Evolutionary conservation across 768 basidiomycete genomes (phyloP), one percentile per base, ranked within the genome.

Genomic region (Tylopilus plumbeoviolaceoides): DNA sequence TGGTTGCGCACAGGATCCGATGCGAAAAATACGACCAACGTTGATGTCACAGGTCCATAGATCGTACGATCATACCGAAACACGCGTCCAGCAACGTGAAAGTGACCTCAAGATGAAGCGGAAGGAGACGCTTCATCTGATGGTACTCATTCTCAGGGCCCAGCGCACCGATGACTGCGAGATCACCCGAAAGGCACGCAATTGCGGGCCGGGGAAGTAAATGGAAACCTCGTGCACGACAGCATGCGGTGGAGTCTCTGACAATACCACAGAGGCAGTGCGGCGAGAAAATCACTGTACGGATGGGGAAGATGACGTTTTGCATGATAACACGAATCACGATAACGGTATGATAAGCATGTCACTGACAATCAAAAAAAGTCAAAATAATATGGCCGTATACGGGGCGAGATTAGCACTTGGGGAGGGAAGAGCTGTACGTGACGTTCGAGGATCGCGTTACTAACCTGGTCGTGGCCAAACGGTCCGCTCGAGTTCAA

Each of bases 221-320:
- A 55, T 62, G 41, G 51, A 52, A 54, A 56, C 48, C 60, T 62
- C 61, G 61, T 62, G 60, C 57, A 47, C 47, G 35, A 40, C 53
- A 33, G 44, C 54, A 59, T 53, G 57, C 47, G 44, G 45, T 60
- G 59, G 55, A 47, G 58, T 56, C 23, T 12, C 6, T 41, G 27
- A 27, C 36, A 5, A 44, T 14, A 11, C 28, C 15, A 12, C 15
- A 12, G 44, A 48, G 56, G 60, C 60, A 21, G 54, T 62, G 54
- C 52, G 36, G 30, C 53, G 51, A 62, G 60, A 55, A 59, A 56
- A 59, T 59, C 60, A 49, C 44, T 41, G 49, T 2, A 50, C 56
- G 21, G 47, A 58, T 52, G 48, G 2, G 55, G 49, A 38, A 40
- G 20, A 55, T 61, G 62, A 61, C 62, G 54, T 63, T 23, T n/a